A percentile compares a stretch with the other conserved stretches of the same genome.
Conservation (phyloP, 495 filamentous ascomycete genomes). For the Aspergillus mulundensis region DNA sequence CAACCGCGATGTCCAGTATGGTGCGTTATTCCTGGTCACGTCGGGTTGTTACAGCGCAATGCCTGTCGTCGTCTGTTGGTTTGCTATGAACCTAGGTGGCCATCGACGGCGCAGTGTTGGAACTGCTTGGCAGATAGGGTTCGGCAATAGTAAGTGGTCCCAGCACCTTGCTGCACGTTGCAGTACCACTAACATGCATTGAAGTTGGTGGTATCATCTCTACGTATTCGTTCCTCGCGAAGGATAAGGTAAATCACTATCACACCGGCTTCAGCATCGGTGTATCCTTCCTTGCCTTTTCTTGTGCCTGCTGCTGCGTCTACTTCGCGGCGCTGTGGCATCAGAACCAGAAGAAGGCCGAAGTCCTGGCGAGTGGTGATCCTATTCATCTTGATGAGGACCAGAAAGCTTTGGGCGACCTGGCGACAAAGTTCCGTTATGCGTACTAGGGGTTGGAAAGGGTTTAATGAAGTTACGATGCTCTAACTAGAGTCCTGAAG, state of each 20-base stretch:
- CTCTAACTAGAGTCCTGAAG: background rate
- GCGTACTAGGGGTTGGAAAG: conserved; percentile 23
- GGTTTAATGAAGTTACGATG: background rate
- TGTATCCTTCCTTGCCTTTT: conserved; percentile 68
- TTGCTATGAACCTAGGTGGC: conserved; percentile 85
- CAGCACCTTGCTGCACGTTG: conserved; percentile 40
- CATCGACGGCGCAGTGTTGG: conserved; percentile 82
- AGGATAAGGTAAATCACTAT: conserved; percentile 61
- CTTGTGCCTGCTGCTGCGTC: conserved; percentile 51
- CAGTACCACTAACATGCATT: conserved; percentile 8
- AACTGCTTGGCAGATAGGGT: conserved; percentile 83
- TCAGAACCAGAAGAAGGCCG: conserved; percentile 64
- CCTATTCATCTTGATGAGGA: conserved; percentile 23
- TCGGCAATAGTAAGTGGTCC: conserved; percentile 67
- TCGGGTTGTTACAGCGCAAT: conserved; percentile 63
- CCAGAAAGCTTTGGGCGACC: conserved; percentile 34
- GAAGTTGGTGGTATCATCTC: conserved; percentile 78
- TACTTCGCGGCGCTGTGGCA: conserved; percentile 57
- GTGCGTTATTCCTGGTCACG: conserved; percentile 68
- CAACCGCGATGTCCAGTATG: conserved; percentile 60
- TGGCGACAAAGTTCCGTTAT: conserved; percentile 42
- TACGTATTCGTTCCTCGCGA: conserved; percentile 72
- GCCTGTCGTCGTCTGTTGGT: conserved; percentile 89
- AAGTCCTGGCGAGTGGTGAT: conserved; percentile 19
- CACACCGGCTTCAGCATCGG: conserved; percentile 74